Evolutionary conservation across 805 yeast genomes (phyloP).

Genomic region (Starmera dryadoides): DNA sequence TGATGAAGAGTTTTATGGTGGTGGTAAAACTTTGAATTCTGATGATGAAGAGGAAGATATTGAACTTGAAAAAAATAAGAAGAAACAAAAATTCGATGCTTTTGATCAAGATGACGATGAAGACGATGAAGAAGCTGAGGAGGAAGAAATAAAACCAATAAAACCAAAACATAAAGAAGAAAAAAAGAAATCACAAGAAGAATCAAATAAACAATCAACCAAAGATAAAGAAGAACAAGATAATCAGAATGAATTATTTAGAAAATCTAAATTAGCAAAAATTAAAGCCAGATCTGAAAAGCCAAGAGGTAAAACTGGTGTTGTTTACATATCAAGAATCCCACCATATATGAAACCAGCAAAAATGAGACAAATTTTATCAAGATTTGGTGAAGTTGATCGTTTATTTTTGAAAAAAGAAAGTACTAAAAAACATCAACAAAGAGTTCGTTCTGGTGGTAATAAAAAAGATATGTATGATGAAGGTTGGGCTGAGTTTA

Average conservation of each 20-base stretch:
- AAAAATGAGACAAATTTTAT: conserved; percentile 73
- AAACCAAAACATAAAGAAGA: no score
- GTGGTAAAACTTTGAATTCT: conserved; percentile 9
- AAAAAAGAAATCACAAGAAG: conserved; percentile 4
- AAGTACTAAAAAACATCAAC: conserved; percentile 52
- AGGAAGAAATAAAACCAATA: conserved; percentile 5
- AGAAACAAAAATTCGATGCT: conserved; percentile 12
- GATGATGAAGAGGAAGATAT: conserved; percentile 23
- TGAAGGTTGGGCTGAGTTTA: conserved; percentile 97
- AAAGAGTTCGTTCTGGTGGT: conserved; percentile 81
- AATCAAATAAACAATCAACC: neutral
- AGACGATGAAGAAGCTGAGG: conserved; percentile 13
- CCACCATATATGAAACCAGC: conserved; percentile 98
- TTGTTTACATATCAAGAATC: conserved; percentile 81
- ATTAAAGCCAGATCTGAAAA: conserved; percentile 43
- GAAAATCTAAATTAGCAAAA: conserved; percentile 49
- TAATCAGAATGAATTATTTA: conserved; percentile 35
- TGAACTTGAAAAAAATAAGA: conserved; percentile 14
- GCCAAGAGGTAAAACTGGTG: conserved; percentile 69
- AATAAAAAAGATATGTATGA: conserved; percentile 81
- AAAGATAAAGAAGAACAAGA: conserved; percentile 15
- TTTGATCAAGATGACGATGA: conserved; percentile 12
- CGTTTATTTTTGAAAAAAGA: conserved; percentile 85
- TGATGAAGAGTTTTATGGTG: conserved; percentile 18
- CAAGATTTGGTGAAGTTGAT: conserved; percentile 83